Conservation (phyloP, 495 filamentous ascomycete genomes). For the Tetracladium setigerum region DNA sequence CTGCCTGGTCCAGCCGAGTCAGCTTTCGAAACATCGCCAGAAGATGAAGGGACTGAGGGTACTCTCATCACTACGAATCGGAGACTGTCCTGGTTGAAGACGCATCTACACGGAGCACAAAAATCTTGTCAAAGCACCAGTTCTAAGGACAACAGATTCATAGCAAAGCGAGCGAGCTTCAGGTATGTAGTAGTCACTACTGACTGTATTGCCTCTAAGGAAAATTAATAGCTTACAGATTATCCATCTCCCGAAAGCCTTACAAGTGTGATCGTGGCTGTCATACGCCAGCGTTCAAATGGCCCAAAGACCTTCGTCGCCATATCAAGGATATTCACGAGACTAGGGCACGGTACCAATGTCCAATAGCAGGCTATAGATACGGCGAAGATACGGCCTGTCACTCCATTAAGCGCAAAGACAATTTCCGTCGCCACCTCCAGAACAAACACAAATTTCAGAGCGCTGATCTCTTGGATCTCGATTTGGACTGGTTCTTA, state of each 20-base stretch:
- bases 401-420: conserved; percentile 1
- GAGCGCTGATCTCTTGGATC: not conserved
- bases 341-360: not conserved
- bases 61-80: too few relatives aligned
- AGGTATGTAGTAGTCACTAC: too few relatives aligned
- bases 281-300: conserved; percentile 1
- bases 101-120: too few relatives aligned
- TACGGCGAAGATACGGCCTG: not conserved
- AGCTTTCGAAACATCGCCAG: too few relatives aligned
- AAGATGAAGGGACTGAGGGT: too few relatives aligned
- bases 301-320: not conserved
- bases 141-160: too few relatives aligned
- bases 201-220: too few relatives aligned
- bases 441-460: not conserved
- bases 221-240: too few relatives aligned
- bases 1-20: too few relatives aligned
- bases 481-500: not conserved
- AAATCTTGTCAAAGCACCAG: too few relatives aligned
- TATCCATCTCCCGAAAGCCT: not conserved
- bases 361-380: not conserved
- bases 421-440: not conserved
- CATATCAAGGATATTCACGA: conserved; percentile 1
- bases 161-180: too few relatives aligned
- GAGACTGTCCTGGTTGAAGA: too few relatives aligned
- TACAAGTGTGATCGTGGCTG: not conserved